phyloP scores from a whole-genome alignment of 225 moss, liverwort and hornwort genomes.

The Polytrichum commune region DNA sequence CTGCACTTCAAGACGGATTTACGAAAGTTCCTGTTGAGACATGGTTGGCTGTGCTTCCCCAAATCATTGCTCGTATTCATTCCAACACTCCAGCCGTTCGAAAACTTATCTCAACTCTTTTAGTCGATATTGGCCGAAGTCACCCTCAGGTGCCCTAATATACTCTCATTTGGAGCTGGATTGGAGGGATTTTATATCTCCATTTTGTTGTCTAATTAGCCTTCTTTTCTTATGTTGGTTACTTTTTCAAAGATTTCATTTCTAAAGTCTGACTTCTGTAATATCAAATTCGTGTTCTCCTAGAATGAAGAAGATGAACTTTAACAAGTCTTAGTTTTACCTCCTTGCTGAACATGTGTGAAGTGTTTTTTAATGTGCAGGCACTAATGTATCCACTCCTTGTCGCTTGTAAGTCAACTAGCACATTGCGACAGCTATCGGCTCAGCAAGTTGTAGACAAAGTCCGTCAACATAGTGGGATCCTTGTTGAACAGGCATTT shows the following conservation, averaged over 20 bases:
- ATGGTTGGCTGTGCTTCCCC: slow-evolving; percentile 95
- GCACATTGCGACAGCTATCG: slow-evolving; percentile 62
- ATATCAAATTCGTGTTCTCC: too few relatives aligned
- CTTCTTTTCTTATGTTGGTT: too few relatives aligned
- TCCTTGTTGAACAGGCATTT: slow-evolving; percentile 85
- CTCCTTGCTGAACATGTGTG: too few relatives aligned
- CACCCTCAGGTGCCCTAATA: slow-evolving; percentile 75
- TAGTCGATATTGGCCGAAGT: slow-evolving; percentile 81
- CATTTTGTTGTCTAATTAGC: too few relatives aligned
- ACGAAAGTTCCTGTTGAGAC: slow-evolving; percentile 79
- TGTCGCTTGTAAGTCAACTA: slow-evolving; percentile 96
- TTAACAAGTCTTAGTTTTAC: neutral
- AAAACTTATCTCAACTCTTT: slow-evolving; percentile 74
- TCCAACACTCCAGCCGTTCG: slow-evolving; percentile 82
- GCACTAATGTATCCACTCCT: slow-evolving; percentile 98
- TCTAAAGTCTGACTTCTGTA: too few relatives aligned
- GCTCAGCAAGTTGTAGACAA: slow-evolving; percentile 85
- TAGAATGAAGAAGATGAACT: too few relatives aligned
- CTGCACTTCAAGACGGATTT: slow-evolving; percentile 73
- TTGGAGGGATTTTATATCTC: too few relatives aligned
- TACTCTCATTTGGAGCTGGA: too few relatives aligned
- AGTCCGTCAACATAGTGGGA: slow-evolving; percentile 87
- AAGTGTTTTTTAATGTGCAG: slow-evolving; percentile 27
- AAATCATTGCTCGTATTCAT: slow-evolving; percentile 98
- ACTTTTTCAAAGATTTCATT: too few relatives aligned